phyloP scores from a whole-genome alignment of 345 rosid genomes.

The Dimocarpus longan region DNA sequence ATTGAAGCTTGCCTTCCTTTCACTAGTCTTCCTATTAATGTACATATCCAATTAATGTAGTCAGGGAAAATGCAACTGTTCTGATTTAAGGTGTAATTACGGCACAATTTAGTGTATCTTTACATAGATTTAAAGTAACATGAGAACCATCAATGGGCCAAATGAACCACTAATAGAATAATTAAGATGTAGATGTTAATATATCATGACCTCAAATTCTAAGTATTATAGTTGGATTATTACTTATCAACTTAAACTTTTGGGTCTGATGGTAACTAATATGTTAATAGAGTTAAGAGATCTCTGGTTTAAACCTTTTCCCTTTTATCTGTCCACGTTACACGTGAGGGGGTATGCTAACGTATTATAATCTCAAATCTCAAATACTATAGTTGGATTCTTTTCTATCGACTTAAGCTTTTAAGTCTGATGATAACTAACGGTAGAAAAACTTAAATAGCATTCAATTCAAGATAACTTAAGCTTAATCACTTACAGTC shows the following conservation, averaged over 20 bases:
- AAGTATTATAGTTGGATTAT: no score
- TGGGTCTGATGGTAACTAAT: no score
- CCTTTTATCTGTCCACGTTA: no score
- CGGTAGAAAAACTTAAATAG: neutral
- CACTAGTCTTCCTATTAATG: slow-evolving; percentile 20
- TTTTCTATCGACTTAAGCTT: no score
- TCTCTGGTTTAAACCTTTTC: no score
- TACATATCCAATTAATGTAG: neutral
- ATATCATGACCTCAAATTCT: no score
- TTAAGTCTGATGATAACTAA: no score
- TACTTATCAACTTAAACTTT: no score
- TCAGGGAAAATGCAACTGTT: neutral
- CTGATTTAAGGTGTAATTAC: neutral
- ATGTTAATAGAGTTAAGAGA: no score
- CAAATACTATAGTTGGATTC: no score
- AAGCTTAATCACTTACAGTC: neutral
- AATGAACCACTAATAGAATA: neutral
- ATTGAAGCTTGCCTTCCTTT: slow-evolving; percentile 22
- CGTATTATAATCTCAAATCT: no score
- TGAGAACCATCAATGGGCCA: neutral
- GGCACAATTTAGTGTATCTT: neutral
- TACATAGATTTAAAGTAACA: neutral
- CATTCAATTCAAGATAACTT: neutral
- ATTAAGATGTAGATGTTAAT: neutral
- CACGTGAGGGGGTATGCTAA: no score